Percentiles rank a stretch among this genome's conserved stretches.
These are phyloP conservation scores for Boletus tylopilopsis DNA, from an alignment of 768 basidiomycete species.

Conservation along the genomic window DNA sequence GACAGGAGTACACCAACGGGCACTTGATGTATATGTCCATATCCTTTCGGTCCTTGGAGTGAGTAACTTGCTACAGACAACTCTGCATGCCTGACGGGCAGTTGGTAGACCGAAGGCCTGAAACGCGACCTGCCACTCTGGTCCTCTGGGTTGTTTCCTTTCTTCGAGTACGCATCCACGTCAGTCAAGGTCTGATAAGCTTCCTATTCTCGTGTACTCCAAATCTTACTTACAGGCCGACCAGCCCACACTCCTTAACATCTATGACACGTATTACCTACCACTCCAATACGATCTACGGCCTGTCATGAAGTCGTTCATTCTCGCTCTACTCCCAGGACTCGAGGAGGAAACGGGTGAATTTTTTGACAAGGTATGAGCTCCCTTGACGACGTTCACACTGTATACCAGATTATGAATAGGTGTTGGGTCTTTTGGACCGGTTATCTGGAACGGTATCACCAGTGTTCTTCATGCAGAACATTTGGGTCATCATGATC, in stretches of 20 bases:
- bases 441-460: constrained; percentile 80
- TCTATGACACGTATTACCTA: constrained; percentile 92
- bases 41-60: constrained; percentile 91
- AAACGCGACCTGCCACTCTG: constrained; percentile 84
- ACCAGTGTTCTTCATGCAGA: constrained; percentile 90
- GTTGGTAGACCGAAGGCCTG: constrained; percentile 74
- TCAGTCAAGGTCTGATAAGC: constrained; percentile 74
- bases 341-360: constrained; percentile 97
- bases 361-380: constrained; percentile 82
- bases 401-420: constrained; percentile 12
- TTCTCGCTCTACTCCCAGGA: constrained; percentile 89
- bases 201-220: constrained; percentile 2
- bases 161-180: constrained; percentile 99
- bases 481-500: constrained; percentile 90
- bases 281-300: constrained; percentile 78
- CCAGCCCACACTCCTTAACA: constrained; percentile 80
- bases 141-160: constrained; percentile 96
- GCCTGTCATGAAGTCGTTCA: constrained; percentile 91
- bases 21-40: constrained; percentile 91
- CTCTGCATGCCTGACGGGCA: constrained; percentile 6
- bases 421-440: constrained; percentile 82
- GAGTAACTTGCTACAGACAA: constrained; percentile 28
- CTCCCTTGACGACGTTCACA: neutral
- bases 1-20: constrained; percentile 94
- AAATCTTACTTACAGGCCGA: neutral